Evolutionary conservation across 805 yeast genomes (phyloP), one percentile per base, ranked within the genome.

Genomic region (Wickerhamomyces ciferrii): DNA sequence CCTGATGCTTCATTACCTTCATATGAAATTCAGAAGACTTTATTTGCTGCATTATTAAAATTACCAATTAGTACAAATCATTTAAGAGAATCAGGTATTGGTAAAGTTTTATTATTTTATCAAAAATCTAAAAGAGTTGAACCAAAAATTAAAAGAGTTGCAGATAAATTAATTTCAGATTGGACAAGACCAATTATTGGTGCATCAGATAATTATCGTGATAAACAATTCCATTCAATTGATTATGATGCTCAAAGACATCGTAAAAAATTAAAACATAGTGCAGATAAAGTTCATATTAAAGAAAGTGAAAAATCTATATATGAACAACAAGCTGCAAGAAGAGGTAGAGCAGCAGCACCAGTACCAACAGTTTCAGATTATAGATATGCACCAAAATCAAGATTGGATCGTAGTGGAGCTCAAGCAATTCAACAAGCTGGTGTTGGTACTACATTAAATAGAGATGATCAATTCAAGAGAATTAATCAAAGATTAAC

Each of bases 151-250:
- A 90, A 92, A 64, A 83, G 95, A 62, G 75, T 84, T 36, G 98
- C 96, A 6, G 98, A 94, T 61, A 82, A 82, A 61, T 71, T 94
- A 50, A 85, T 94, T 54, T 96, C 96, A 23, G 96, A 90, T 64
- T 94, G 99, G 99, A 92, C 97, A 9, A 80, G 99, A 68, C 99
- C 99, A 40, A 89, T 94, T 51, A 87, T 94, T 76, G 96, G 96
- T 55, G 84, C 96, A 50, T 84, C 95, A 4, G 98, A 92, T 66
- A 89, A 91, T 58, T 92, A 91, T 71, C 83, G 94, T 65, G 97
- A 92, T 66, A 83, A 87, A 68, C 74, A 80, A 50, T 83, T 92
- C 50, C 77, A 76, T 56, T 76, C 82, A 50, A 77, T 80, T 50
- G 80, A 79, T 41, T 90, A 87, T 67, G 85, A 84, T 63, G 77